phyloP scores from a whole-genome alignment of 495 filamentous ascomycete genomes.

The Echria macrotheca region DNA sequence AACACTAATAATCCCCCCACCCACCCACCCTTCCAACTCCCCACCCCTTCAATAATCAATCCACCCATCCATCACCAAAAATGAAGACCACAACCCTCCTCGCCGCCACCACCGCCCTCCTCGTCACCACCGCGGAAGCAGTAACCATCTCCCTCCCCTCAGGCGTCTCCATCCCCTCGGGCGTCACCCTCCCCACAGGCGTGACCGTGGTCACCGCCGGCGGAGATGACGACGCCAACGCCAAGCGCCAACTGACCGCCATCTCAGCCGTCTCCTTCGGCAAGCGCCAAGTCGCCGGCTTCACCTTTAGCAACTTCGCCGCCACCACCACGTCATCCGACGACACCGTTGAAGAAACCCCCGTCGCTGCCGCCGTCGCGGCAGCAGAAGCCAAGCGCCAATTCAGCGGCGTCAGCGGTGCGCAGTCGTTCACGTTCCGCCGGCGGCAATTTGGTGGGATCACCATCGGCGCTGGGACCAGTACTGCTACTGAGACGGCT shows the following conservation, averaged over 20 bases:
- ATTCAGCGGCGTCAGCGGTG: background rate
- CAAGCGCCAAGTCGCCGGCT: background rate
- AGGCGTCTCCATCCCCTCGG: constrained; percentile 22
- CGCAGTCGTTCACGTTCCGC: no score
- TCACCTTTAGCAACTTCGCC: no score
- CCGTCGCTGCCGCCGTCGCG: no score
- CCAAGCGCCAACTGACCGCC: constrained; percentile 7
- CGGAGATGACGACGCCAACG: constrained; percentile 9
- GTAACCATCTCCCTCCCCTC: constrained; percentile 26
- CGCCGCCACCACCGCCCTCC: constrained; percentile 7
- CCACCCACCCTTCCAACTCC: no score
- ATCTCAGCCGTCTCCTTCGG: background rate
- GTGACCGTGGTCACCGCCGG: constrained; percentile 24
- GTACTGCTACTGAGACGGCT: no score
- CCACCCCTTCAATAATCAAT: no score
- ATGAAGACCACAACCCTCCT: constrained; percentile 18
- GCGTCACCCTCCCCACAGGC: constrained; percentile 22
- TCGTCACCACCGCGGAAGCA: constrained; percentile 13
- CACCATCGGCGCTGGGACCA: no score
- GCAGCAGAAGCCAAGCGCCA: constrained; percentile 6
- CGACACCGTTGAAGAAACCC: no score
- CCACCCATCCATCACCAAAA: background rate
- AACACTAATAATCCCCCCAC: no score
- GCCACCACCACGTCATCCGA: no score
- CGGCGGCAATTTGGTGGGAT: no score